Conservation (phyloP, 2,329 filamentous ascomycete species). For the Trichoderma koningiopsis region DNA sequence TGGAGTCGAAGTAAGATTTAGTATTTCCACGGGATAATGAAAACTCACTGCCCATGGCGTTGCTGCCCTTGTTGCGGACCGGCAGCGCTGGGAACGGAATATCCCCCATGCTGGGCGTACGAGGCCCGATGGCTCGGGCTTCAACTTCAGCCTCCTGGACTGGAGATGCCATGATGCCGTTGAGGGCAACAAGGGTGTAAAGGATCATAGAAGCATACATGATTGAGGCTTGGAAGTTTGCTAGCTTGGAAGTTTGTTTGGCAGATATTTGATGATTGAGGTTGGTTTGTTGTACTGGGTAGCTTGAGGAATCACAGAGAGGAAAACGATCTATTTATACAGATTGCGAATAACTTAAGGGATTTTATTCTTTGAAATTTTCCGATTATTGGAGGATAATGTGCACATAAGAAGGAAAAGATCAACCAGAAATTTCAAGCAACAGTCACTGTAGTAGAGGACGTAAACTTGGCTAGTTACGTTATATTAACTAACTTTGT, state of each 20-base stretch:
- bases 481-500: background rate
- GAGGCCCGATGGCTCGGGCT: slow-evolving; percentile 2
- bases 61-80: background rate
- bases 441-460: background rate
- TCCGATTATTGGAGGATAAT: background rate
- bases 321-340: background rate
- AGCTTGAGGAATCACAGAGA: background rate
- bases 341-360: background rate
- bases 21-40: background rate
- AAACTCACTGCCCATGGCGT: background rate
- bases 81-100: slow-evolving; percentile 5
- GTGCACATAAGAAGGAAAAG: background rate
- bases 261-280: background rate
- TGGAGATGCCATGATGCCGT: background rate
- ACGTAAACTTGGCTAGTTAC: background rate
- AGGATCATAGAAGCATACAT: slow-evolving; percentile 2
- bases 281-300: background rate
- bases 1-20: background rate
- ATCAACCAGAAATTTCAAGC: background rate
- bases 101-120: background rate
- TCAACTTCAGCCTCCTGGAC: background rate
- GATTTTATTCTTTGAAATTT: too few species aligned
- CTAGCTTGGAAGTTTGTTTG: background rate
- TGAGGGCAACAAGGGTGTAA: background rate
- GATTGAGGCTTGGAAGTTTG: background rate